A percentile compares a stretch with the other conserved stretches of the same genome.
Evolutionary conservation across 164 flowering plant genomes (phyloP).

Genomic region (Tetracentron sinense): DNA sequence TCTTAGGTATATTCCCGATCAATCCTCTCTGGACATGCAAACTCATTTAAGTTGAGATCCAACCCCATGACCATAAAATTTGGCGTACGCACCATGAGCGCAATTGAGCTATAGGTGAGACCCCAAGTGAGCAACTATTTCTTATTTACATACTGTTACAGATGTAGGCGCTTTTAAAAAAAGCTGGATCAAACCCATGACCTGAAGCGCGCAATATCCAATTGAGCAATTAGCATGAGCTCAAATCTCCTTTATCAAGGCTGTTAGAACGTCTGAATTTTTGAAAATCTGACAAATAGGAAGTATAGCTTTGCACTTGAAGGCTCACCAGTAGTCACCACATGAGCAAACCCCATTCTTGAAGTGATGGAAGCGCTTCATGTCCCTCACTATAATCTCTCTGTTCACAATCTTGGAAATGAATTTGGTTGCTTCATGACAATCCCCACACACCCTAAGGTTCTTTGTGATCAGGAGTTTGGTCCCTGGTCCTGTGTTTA

Average conservation of each 20-base stretch:
- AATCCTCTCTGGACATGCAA: too few species aligned
- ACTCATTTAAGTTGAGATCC: too few species aligned
- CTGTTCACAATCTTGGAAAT: slow-evolving; percentile 16
- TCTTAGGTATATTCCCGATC: too few species aligned
- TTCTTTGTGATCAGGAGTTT: slow-evolving; percentile 24
- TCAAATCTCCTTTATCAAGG: not conserved
- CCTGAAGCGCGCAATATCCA: too few species aligned
- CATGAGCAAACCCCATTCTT: slow-evolving; percentile 23
- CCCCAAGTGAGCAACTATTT: too few species aligned
- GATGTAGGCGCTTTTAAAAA: too few species aligned
- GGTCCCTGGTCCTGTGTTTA: slow-evolving; percentile 23
- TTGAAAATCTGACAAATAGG: not conserved
- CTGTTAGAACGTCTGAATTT: not conserved
- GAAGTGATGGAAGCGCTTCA: slow-evolving; percentile 22
- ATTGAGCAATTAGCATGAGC: too few species aligned
- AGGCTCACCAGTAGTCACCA: slow-evolving; percentile 17
- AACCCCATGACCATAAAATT: too few species aligned
- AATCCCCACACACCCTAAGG: slow-evolving; percentile 23
- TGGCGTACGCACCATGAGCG: too few species aligned
- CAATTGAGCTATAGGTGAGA: too few species aligned
- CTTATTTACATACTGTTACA: too few species aligned
- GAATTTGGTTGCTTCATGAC: slow-evolving; percentile 26
- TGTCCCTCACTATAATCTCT: slow-evolving; percentile 21
- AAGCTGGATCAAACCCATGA: too few species aligned
- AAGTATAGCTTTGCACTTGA: not conserved